Conservation (phyloP, 1,284 basidiomycete species). For the Ustilago esculenta region DNA sequence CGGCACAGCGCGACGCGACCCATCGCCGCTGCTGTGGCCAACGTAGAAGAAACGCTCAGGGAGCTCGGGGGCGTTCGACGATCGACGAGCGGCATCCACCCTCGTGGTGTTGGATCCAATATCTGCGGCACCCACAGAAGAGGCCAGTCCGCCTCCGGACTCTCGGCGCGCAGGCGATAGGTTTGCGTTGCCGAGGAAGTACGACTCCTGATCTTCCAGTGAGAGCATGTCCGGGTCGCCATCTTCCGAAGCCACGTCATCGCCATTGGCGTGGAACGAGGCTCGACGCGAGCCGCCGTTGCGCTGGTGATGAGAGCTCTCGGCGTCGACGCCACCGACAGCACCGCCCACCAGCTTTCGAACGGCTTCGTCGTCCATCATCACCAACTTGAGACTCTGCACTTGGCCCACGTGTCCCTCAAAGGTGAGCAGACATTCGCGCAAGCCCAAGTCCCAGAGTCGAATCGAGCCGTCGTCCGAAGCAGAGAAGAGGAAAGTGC, state of each 20-base stretch:
- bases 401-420: slow-evolving; percentile 93
- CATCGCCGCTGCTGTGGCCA: neutral
- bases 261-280: slow-evolving; percentile 2
- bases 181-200: slow-evolving; percentile 37
- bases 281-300: neutral
- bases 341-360: slow-evolving; percentile 54
- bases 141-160: slow-evolving; percentile 5
- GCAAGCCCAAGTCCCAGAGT: slow-evolving; percentile 87
- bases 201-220: slow-evolving; percentile 42
- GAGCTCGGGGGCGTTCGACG: slow-evolving; percentile 20
- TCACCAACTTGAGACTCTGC: slow-evolving; percentile 84
- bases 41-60: slow-evolving; percentile 38
- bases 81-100: slow-evolving; percentile 10
- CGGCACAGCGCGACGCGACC: slow-evolving; percentile 4
- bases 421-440: slow-evolving; percentile 85
- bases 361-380: slow-evolving; percentile 67
- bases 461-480: slow-evolving; percentile 93
- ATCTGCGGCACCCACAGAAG: slow-evolving; percentile 20
- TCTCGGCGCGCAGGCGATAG: slow-evolving; percentile 18
- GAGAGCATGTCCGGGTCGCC: slow-evolving; percentile 45
- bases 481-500: slow-evolving; percentile 81
- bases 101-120: slow-evolving; percentile 5
- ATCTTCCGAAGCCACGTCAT: slow-evolving; percentile 2
- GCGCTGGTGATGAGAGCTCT: slow-evolving; percentile 23
- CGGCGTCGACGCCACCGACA: slow-evolving; percentile 59